These are phyloP conservation scores for Ceratobasidium sp. DNA, from an alignment of 1,284 basidiomycete genomes.

Conservation along the genomic window DNA sequence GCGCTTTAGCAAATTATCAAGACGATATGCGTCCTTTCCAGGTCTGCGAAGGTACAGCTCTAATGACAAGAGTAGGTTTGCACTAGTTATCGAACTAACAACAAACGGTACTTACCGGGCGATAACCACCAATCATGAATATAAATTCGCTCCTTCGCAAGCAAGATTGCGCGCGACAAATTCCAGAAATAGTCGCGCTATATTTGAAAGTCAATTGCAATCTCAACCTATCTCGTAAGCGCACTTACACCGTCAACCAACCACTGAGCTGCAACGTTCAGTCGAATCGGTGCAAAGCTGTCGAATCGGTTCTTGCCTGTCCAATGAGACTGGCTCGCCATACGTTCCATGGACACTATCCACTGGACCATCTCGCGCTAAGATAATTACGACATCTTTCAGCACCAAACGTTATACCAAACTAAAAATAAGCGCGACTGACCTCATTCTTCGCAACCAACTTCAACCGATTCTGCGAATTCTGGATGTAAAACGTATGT, in stretches of 20 bases:
- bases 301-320: constrained; percentile 88
- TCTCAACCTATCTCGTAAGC: background rate
- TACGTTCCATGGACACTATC: constrained; percentile 91
- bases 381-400: constrained; percentile 14
- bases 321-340: constrained; percentile 83
- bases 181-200: constrained; percentile 98
- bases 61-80: constrained; percentile 56
- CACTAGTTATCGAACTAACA: background rate
- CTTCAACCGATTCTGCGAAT: constrained; percentile 91
- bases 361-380: constrained; percentile 98
- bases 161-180: constrained; percentile 90
- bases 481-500: constrained; percentile 95
- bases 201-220: constrained; percentile 36
- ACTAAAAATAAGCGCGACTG: constrained; percentile 48
- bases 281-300: constrained; percentile 92
- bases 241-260: constrained; percentile 92
- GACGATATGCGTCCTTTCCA: constrained; percentile 85
- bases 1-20: constrained; percentile 88
- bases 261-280: constrained; percentile 97
- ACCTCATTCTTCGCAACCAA: constrained; percentile 91
- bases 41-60: constrained; percentile 90
- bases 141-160: constrained; percentile 90
- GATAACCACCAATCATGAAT: constrained; percentile 98
- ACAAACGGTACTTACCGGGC: constrained; percentile 69
- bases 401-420: background rate